A percentile compares a stretch with the other conserved stretches of the same genome.
These are phyloP conservation scores for Lipomyces mesembrius DNA, from an alignment of 805 yeast species.

Conservation along the genomic window DNA sequence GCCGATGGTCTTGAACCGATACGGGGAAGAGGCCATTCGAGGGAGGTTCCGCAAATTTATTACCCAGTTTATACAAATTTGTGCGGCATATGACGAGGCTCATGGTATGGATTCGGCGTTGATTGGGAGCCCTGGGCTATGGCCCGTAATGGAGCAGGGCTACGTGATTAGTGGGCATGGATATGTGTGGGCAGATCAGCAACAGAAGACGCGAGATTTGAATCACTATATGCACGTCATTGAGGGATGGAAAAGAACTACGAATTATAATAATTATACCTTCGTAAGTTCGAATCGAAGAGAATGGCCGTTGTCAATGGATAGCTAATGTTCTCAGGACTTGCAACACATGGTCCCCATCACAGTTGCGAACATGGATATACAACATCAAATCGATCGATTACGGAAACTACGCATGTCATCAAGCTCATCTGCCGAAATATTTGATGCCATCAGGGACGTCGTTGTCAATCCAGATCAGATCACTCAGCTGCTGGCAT, in stretches of 20 bases:
- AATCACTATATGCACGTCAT: slow-evolving; percentile 40
- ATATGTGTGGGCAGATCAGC: slow-evolving; percentile 43
- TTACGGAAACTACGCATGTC: slow-evolving; percentile 39
- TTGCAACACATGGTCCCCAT: slow-evolving; percentile 32
- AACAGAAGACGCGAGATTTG: slow-evolving; percentile 38
- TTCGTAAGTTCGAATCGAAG: neutral
- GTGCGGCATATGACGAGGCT: slow-evolving; percentile 41
- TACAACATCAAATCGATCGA: slow-evolving; percentile 42
- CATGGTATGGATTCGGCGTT: slow-evolving; percentile 40
- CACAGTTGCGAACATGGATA: slow-evolving; percentile 41
- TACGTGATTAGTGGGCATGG: slow-evolving; percentile 43
- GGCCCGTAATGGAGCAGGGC: slow-evolving; percentile 29
- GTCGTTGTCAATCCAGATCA: slow-evolving; percentile 42
- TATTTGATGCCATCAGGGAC: slow-evolving; percentile 39
- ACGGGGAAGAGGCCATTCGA: slow-evolving; percentile 43
- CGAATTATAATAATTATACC: slow-evolving; percentile 33
- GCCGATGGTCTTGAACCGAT: slow-evolving; percentile 42
- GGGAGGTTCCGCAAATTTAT: slow-evolving; percentile 41
- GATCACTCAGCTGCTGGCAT: slow-evolving; percentile 36
- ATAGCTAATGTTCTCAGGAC: neutral
- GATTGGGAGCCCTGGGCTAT: slow-evolving; percentile 13
- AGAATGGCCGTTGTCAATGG: slow-evolving; percentile 5
- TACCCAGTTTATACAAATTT: slow-evolving; percentile 41
- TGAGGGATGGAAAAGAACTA: slow-evolving; percentile 43
- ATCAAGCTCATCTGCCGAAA: slow-evolving; percentile 40